A percentile compares a stretch with the other conserved stretches of the same genome.
Conservation (phyloP, 805 yeast species). For the Ogataea naganishii region DNA sequence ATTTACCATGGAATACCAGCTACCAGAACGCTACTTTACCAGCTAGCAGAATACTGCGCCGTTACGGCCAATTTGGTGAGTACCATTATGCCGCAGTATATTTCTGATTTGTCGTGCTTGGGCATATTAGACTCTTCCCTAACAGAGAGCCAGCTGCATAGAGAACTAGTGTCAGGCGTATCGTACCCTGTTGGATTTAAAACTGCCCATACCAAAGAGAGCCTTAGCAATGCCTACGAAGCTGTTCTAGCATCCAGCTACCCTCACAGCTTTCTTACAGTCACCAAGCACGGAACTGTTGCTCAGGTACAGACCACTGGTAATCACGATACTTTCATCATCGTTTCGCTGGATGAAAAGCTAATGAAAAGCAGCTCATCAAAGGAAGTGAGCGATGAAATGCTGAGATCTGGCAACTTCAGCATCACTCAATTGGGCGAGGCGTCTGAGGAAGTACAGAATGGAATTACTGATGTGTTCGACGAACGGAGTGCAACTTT, state of each 20-base stretch:
- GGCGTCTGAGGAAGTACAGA: neutral
- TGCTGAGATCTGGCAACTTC: slow-evolving; percentile 3
- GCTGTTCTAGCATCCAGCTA: slow-evolving; percentile 35
- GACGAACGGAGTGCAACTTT: slow-evolving; percentile 1
- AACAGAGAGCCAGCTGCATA: slow-evolving; percentile 39
- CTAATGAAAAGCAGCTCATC: slow-evolving; percentile 9
- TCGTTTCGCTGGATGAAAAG: slow-evolving; percentile 20
- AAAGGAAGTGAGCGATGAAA: neutral
- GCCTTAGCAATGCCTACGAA: slow-evolving; percentile 30
- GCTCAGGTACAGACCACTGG: slow-evolving; percentile 43
- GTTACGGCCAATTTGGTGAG: slow-evolving; percentile 37
- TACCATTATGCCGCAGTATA: slow-evolving; percentile 42
- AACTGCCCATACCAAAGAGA: slow-evolving; percentile 9
- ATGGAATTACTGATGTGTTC: slow-evolving; percentile 12
- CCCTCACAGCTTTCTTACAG: slow-evolving; percentile 38
- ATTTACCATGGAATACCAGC: slow-evolving; percentile 31
- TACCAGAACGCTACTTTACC: slow-evolving; percentile 29
- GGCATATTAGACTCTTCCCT: slow-evolving; percentile 35
- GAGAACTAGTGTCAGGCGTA: slow-evolving; percentile 42
- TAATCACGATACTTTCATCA: slow-evolving; percentile 39
- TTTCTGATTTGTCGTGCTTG: slow-evolving; percentile 36
- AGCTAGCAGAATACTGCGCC: slow-evolving; percentile 34
- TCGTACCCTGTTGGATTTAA: slow-evolving; percentile 42
- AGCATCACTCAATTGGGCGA: neutral
- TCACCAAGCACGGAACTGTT: slow-evolving; percentile 38